Evolutionary conservation across 192 early-diverging fungal genomes (phyloP), one percentile per base, ranked within the genome.

Genomic region (Coemansia sp.): DNA sequence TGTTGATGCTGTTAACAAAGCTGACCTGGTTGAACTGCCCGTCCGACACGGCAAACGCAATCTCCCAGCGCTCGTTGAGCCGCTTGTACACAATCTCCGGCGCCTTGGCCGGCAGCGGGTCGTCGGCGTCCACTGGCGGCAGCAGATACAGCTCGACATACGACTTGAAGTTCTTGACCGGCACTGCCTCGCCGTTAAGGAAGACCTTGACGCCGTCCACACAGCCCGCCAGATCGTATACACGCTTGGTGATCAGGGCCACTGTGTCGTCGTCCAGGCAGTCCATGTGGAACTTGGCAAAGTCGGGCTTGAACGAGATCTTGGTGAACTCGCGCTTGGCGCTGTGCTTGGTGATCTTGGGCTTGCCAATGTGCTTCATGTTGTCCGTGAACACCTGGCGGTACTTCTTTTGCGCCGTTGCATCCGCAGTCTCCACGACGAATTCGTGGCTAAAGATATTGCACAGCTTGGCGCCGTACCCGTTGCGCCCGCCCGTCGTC

Each of bases 371-470:
- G 38, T 80, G 56, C 22, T 76, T 78, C 94, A 99, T 99, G 60
- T 99, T 96, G n/a, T 94, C 80, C 1, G 49, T 70, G 53, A 92
- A 92, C 12, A 81, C 82, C 60, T 99, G 96, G 47, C 76, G 74
- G 60, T 90, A 99, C 59, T 85, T 87, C 25, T 82, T 66, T 36
- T 80, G 79, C 10, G 69, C 66, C 12, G 55, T 64, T 20, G 81
- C 80, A 54, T 96, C 91, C 1, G 83, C 85, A 0, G 92, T 97
- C 71, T 96, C 92, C 5, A 99, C 87, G 27, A 77, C 85, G 58
- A 99, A 96, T 68, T 97, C 86, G 5, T 77, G 89, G 53, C 88
- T 91, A 48, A 96, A 96, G 31, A 99, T 97, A 60, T 99, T 99
- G 76, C 91, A 91, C 26, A 95, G 82, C 69, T 99, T 96, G 44